These are phyloP conservation scores for Leishmania arabica DNA, from an alignment of 208 protist species.

Conservation along the genomic window DNA sequence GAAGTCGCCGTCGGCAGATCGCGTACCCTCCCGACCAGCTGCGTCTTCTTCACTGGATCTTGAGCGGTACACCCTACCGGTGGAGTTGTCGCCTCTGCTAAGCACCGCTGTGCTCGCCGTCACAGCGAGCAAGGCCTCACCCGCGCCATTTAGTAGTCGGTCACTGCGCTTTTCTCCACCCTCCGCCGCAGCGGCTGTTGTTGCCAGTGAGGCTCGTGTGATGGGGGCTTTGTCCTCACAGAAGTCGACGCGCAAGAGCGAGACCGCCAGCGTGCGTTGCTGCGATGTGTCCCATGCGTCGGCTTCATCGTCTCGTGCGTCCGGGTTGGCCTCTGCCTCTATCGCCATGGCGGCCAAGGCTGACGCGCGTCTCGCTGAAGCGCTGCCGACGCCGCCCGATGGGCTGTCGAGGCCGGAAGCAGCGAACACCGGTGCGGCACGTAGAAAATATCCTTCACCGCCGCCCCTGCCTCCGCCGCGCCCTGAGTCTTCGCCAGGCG, in stretches of 20 bases:
- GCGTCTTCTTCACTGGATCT: not conserved
- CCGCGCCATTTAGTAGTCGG: not conserved
- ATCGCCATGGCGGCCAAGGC: not conserved
- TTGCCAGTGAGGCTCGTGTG: not conserved
- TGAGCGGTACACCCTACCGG: conserved; percentile 11
- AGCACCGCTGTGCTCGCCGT: conserved; percentile 15
- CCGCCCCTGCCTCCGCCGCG: not conserved
- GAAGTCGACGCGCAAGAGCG: not conserved
- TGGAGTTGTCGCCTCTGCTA: conserved; percentile 13
- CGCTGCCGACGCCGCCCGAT: not conserved
- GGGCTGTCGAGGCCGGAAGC: not conserved
- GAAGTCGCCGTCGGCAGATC: not conserved
- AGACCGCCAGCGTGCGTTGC: not conserved
- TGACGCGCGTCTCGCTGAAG: not conserved
- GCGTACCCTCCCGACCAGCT: not conserved
- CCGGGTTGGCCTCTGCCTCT: not conserved
- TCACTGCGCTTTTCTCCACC: not conserved
- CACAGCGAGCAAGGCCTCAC: not conserved
- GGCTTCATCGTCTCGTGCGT: not conserved
- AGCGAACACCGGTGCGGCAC: not conserved
- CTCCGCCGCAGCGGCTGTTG: conserved; percentile 5
- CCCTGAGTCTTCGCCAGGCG: not conserved
- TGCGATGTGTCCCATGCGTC: not conserved
- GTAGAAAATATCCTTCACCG: not conserved
- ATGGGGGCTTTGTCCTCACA: not conserved